These are phyloP conservation scores for sorghum (Sorghum bicolor) DNA, from an alignment of 176 grass and related monocot genomes.

Conservation along the genomic window Sorghum_bicolor_NCBIv3 NC_012876.2:58845001-58845500, in stretches of 20 bases:
- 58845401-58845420: slow-evolving; percentile 42
- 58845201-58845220: slow-evolving; percentile 66
- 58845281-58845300: slow-evolving; percentile 22
- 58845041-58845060: slow-evolving; percentile 28
- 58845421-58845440: slow-evolving; percentile 76
- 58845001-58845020: slow-evolving; percentile 57
- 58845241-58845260: slow-evolving; percentile 54
- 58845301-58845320: background rate
- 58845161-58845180: slow-evolving; percentile 15
- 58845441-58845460: slow-evolving; percentile 26
- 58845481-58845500: too few relatives aligned
- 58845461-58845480: too few relatives aligned
- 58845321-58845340: slow-evolving; percentile 53
- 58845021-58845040: slow-evolving; percentile 45
- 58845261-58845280: slow-evolving; percentile 25
- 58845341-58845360: slow-evolving; percentile 42
- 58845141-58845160: too few relatives aligned
- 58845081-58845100: background rate
- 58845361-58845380: slow-evolving; percentile 39
- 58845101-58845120: too few relatives aligned
- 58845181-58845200: slow-evolving; percentile 70
- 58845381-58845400: slow-evolving; percentile 48
- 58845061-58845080: background rate
- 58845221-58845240: slow-evolving; percentile 71
- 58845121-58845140: too few relatives aligned